These are phyloP conservation scores for Hanseniaspora valbyensis DNA, from an alignment of 805 yeast species.

Conservation along the genomic window DNA sequence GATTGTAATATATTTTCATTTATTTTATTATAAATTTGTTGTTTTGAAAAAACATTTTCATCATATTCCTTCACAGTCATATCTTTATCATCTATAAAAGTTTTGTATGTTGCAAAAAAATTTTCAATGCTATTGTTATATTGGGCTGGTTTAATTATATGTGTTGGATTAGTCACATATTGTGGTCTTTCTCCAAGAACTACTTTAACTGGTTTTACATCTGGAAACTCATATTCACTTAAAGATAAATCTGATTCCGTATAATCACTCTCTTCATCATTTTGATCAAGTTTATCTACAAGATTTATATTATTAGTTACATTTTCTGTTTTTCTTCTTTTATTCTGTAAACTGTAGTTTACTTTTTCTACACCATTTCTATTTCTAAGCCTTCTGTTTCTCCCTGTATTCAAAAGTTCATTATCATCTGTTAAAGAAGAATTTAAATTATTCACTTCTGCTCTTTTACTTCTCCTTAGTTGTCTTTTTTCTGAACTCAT, in stretches of 20 bases:
- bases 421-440: neutral
- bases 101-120: slow-evolving; percentile 45
- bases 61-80: slow-evolving; percentile 50
- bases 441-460: neutral
- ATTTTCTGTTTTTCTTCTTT: neutral
- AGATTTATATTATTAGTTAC: neutral
- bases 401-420: neutral
- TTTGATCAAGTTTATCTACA: slow-evolving; percentile 11
- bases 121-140: slow-evolving; percentile 31
- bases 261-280: slow-evolving; percentile 15
- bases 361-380: neutral
- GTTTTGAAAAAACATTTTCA: slow-evolving; percentile 44
- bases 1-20: slow-evolving; percentile 23
- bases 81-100: slow-evolving; percentile 45
- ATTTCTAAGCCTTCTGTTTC: neutral
- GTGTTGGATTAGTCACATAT: slow-evolving; percentile 50
- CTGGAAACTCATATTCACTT: slow-evolving; percentile 16
- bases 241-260: slow-evolving; percentile 19
- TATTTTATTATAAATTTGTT: slow-evolving; percentile 33
- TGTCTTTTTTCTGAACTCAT: neutral
- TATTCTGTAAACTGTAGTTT: neutral
- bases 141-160: slow-evolving; percentile 37
- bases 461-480: neutral
- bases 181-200: slow-evolving; percentile 18
- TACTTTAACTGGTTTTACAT: slow-evolving; percentile 4